Evolutionary conservation across 306 rosid species (phyloP), one percentile per base, ranked within the genome.

Genomic region (Dryas alaskensis): DNA sequence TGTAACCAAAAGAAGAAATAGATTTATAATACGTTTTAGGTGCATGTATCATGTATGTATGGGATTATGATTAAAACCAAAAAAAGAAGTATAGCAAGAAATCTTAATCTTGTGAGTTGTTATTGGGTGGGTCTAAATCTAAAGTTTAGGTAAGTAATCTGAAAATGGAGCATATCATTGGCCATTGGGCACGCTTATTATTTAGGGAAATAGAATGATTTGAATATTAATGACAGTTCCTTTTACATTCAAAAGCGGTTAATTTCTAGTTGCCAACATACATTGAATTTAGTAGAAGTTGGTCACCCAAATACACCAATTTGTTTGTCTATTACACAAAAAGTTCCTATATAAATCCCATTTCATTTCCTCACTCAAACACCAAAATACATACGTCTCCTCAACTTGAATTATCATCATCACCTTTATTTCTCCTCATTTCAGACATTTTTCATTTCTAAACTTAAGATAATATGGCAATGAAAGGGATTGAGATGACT

Each of bases 291-390:
- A 67, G 42, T 81, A 53, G 54, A 70, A 74, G 84, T 88, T 80
- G 93, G 91, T 61, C 79, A 90, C 83, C 93, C 71, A 81, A 70
- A 78, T 60, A 25, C 65, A 81, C 88, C 73, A 53, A 57, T 72
- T 71, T 37, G n/a, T 39, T 72, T 57, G 79, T 77, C 69, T n/a
- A 53, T 61, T 40, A 3, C 4, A 39, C 47, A 44, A 19, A 53
- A 6, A 59, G 61, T 57, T 44, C 60, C 68, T 66, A 73, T 86
- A 72, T 67, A 83, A 79, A 45, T 8, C 44, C 25, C 58, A 25
- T 22, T 2, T 0, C 51, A 22, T 71, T 54, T 6, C 58, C 74
- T 61, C 19, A 58, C 50, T 72, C 65, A 31, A 67, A 60, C 58
- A 37, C 60, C 12, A 62, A 39, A 40, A 7, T 12, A 40, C 43